Percentiles rank a stretch among this genome's conserved stretches.
Conservation (phyloP, 441 rosid species). For the Gossypium gossypioides region DNA sequence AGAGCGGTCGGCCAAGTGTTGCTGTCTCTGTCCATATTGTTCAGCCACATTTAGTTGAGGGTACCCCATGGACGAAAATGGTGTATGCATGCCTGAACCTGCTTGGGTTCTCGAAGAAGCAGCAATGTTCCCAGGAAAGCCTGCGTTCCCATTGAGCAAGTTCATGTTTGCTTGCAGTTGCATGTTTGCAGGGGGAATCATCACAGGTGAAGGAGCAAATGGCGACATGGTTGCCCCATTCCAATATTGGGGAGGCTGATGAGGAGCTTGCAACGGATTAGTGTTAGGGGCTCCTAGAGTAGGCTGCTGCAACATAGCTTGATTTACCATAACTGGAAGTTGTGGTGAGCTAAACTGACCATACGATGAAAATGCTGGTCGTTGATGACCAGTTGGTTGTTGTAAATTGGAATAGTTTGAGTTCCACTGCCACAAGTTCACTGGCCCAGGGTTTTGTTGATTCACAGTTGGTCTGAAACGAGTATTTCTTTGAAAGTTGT, state of each 20-base stretch:
- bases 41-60: not conserved
- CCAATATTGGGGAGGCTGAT: constrained; percentile 6
- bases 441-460: not conserved
- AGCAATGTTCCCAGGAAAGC: not conserved
- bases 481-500: constrained; percentile 19
- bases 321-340: not conserved
- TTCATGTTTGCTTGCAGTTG: constrained; percentile 4
- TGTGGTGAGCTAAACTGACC: not conserved
- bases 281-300: not conserved
- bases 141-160: not conserved
- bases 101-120: constrained; percentile 6
- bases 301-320: not conserved
- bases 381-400: not conserved
- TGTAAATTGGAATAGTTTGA: not conserved
- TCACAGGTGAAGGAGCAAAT: not conserved
- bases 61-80: not conserved
- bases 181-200: not conserved
- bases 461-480: constrained; percentile 16
- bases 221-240: constrained; percentile 4
- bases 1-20: not conserved
- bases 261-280: not conserved
- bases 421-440: not conserved
- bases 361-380: not conserved
- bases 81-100: not conserved
- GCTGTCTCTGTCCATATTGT: not conserved